Percentiles rank a stretch among this genome's conserved stretches.
These are phyloP conservation scores for Aquilaria yunnanensis DNA, from an alignment of 345 rosid species.

Conservation along the genomic window DNA sequence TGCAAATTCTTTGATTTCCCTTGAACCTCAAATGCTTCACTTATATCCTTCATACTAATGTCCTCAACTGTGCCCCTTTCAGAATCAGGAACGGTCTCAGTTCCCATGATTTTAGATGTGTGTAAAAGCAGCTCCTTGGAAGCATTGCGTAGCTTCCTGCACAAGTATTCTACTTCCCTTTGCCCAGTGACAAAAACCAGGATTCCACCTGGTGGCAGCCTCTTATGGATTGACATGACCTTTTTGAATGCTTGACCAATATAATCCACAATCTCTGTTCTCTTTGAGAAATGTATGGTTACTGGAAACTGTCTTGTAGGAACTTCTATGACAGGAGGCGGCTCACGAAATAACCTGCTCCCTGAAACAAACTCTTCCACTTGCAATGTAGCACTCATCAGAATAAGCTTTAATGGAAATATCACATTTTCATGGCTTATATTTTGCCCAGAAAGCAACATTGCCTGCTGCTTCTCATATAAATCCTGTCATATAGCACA, in stretches of 20 bases:
- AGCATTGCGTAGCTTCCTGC: conserved; percentile 55
- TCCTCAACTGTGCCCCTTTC: conserved; percentile 34
- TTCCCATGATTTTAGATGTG: conserved; percentile 22
- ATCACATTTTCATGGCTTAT: conserved; percentile 44
- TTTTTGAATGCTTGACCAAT: conserved; percentile 85
- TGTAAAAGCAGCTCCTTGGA: conserved; percentile 38
- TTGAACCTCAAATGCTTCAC: conserved; percentile 59
- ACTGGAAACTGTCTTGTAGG: conserved; percentile 83
- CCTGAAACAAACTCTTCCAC: conserved; percentile 76
- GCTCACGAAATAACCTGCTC: conserved; percentile 48
- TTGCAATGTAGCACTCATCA: conserved; percentile 93
- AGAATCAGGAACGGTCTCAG: conserved; percentile 22
- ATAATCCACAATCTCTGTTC: conserved; percentile 79
- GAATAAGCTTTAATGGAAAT: conserved; percentile 65
- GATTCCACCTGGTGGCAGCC: conserved; percentile 83
- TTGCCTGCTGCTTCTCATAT: conserved; percentile 54
- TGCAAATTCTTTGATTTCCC: conserved; percentile 28
- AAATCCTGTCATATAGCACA: conserved; percentile 32
- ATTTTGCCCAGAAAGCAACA: conserved; percentile 44
- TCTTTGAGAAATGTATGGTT: conserved; percentile 71
- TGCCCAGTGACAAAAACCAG: conserved; percentile 94
- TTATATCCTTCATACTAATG: conserved; percentile 61
- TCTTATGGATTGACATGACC: conserved; percentile 77
- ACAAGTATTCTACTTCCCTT: conserved; percentile 84
- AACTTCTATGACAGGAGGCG: conserved; percentile 79